Evolutionary conservation across 2,329 filamentous ascomycete species (phyloP), one percentile per base, ranked within the genome.

Genomic region (Aspergillus sp.): DNA sequence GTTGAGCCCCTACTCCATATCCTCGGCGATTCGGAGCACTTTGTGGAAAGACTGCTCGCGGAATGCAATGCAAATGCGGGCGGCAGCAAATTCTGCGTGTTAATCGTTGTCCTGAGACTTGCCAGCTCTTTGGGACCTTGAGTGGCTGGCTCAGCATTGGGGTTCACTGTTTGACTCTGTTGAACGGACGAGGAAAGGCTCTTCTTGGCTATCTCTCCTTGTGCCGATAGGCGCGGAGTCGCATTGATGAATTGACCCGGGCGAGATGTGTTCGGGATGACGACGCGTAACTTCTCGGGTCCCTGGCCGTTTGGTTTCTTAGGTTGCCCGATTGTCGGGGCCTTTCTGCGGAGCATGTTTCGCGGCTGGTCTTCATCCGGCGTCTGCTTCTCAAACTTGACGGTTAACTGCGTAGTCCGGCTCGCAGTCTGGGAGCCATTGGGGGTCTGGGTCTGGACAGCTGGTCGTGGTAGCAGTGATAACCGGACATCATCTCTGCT

Each of bases 1-100:
- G 74, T 77, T 5, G 74, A 76, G 5, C 64, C 70, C 46, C 72
- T 64, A 54, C 71, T 72, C 69, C 69, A 74, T 48, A 70, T 63
- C 5, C 71, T 70, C 0, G 72, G 71, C 9, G 72, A 74, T 27
- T 68, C 69, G 7, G 72, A 73, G 45, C 72, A 73, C 45, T 69
- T 63, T 30, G 71, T 74, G 3, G 72, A 74, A 19, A 72, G 71
- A 20, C 67, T 74, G 50, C 68, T 71, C 6, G 68, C 61, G 32
- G 69, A 67, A 1, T 60, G 57, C 44, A 70, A 66, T 10, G 63
- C 58, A 1, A 70, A 64, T 7, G 69, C 69, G 10, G 64, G 62
- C 30, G 66, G 69, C 15, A 67, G 66, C 37, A 69, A 49, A 33
- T 67, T 64, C 33, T 62, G 59, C 7, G 61, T 66, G 32, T 66